phyloP scores from a whole-genome alignment of 2,329 filamentous ascomycete genomes.

The Talaromyces sp. region DNA sequence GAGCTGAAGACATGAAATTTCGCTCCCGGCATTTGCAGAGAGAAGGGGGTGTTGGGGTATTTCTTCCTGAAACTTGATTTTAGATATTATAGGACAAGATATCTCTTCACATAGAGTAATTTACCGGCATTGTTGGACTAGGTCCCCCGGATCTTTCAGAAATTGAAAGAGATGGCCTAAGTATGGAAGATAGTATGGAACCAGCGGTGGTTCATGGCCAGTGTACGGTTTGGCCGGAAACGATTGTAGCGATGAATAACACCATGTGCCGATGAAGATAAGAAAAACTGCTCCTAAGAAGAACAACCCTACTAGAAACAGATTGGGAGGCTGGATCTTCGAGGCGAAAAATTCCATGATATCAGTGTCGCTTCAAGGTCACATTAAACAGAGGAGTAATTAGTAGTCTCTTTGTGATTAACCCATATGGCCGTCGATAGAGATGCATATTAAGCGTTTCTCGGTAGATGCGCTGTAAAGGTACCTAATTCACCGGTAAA shows the following conservation, averaged over 20 bases:
- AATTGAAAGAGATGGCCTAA: constrained; percentile 20
- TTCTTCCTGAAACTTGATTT: constrained; percentile 6
- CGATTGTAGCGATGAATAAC: background rate
- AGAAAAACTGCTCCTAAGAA: background rate
- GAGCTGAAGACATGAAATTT: constrained; percentile 21
- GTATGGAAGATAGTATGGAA: constrained; percentile 16
- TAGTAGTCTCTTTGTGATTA: background rate
- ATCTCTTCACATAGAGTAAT: background rate
- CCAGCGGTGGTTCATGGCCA: constrained; percentile 14
- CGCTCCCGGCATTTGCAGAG: constrained; percentile 18
- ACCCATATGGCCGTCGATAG: background rate
- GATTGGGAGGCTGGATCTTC: background rate
- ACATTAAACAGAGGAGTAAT: background rate
- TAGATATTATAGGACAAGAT: background rate
- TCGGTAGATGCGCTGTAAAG: background rate
- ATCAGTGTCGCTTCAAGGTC: background rate
- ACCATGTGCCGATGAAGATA: background rate
- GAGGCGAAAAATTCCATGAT: background rate
- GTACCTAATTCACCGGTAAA: background rate
- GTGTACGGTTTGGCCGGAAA: constrained; percentile 7
- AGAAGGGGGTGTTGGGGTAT: constrained; percentile 18
- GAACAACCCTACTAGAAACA: background rate
- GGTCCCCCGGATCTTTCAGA: constrained; percentile 7
- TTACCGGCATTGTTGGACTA: constrained; percentile 15
- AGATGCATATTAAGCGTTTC: background rate